Base-by-base conservation (phyloP, 2,329 filamentous ascomycete genomes). In the Exophiala bonariae region DNA sequence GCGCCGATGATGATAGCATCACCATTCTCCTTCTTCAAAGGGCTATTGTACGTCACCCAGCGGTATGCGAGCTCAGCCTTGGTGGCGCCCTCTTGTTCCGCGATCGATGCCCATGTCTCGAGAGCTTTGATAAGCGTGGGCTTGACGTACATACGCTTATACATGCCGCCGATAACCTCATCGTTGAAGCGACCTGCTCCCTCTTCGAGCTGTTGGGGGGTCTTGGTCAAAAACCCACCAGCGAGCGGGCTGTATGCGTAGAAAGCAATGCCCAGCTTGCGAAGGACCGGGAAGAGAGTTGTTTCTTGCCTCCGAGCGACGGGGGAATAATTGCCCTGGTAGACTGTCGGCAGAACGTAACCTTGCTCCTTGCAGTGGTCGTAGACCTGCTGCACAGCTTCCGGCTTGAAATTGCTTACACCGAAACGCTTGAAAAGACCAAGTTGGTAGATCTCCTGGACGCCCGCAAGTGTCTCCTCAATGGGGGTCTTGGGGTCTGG, bases 271-370 rank as follows among this genome's bases (percentile, higher is more conserved):
- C 50, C 49, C 46, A 69, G 60, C 4, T 62, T 55, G 11, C 64
- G 64, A 4, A 72, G 57, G 0, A 68, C 48, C 0, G 69, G 70
- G 10, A 69, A 57, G 3, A 73, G 55, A 10, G 57, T 52, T 2
- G 56, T 59, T 43, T 74, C 70, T 41, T 60, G 59, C 11, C 35
- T 44, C 4, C 70, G 68, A 6, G 62, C 61, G 6, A 70, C 49
- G 3, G 68, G 47, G 44, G 62, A 71, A 50, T 72, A 73, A 10
- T 63, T 60, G 22, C 68, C 69, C 36, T 74, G 69, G 40, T 72
- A 73, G 44, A 63, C 66, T 4, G 50, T 60, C 1, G 69, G 70
- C 40, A 70, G 68, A n/a, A 57, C 47, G 30, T 53, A 69, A 28
- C 56, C 58, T 3, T 67, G 60, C 33, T 59, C 35, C 16, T 68